Evolutionary conservation across 1,284 basidiomycete genomes (phyloP), one percentile per base, ranked within the genome.

Genomic region (Chalciporus sp.): DNA sequence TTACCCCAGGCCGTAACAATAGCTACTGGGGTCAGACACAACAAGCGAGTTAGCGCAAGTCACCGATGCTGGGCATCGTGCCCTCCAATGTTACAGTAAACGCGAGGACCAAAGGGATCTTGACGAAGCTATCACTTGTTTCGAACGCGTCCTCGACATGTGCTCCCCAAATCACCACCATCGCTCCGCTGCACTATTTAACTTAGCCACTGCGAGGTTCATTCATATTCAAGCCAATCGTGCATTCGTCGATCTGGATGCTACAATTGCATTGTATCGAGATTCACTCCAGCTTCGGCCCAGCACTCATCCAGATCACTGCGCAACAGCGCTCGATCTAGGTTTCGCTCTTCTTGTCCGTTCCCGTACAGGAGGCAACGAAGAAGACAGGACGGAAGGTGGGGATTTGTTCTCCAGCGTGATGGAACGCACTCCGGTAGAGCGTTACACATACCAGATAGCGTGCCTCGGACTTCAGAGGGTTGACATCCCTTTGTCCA

Each of bases 191-290:
- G 53, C 51, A 16, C 40, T 47, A 10, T 41, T 51, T 27, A 62
- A 62, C 39, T 23, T 57, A 26, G 60, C 58, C 2, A 56, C 33
- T 20, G 58, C 53, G 26, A 49, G 44, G 12, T 45, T 47, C 16
- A 51, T 41, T 9, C 33, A 14, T 2, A 53, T 16, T 11, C 51
- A 35, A 3, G 31, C 31, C 7, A 17, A 42, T 9, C 20, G n/a
- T 19, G 10, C 29, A 1, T 16, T 26, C 26, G 11, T 2, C 7
- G 42, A 39, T 9, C 17, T 60, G 10, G 50, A 60, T 3, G 12
- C 33, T 16, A 14, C 52, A 1, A n/a, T 62, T 7, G 8, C 26
- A 0, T 29, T 59, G 7, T 60, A 56, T 17, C 29, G 16, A 7
- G 8, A 45, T 7, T 44, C 54, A 17, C 54, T 57, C n/a, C 29